A percentile compares a stretch with the other conserved stretches of the same genome.
These are phyloP conservation scores for Fusarium falciforme DNA, from an alignment of 2,329 filamentous ascomycete species.

Conservation along the genomic window DNA sequence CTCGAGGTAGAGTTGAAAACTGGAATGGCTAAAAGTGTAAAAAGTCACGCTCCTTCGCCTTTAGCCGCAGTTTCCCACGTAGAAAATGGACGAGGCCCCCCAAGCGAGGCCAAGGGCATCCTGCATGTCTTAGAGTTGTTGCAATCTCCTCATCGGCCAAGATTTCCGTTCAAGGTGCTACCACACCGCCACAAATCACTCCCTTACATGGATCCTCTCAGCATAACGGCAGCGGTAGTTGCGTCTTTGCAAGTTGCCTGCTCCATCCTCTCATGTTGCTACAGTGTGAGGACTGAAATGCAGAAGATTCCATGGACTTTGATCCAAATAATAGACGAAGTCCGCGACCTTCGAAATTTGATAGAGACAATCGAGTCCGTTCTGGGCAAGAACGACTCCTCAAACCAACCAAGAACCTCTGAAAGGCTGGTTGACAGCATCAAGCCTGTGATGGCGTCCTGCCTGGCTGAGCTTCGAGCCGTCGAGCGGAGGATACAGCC, in stretches of 20 bases:
- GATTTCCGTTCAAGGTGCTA: too few species aligned
- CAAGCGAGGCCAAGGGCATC: too few species aligned
- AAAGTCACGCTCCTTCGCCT: too few species aligned
- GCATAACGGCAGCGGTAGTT: not conserved
- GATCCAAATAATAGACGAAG: not conserved
- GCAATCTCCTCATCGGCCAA: too few species aligned
- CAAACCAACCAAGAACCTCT: not conserved
- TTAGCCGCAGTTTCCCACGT: too few species aligned
- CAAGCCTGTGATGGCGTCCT: not conserved
- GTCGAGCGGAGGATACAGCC: not conserved
- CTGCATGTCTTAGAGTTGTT: too few species aligned
- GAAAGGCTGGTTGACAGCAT: not conserved
- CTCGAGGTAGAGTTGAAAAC: too few species aligned
- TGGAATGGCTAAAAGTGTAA: too few species aligned
- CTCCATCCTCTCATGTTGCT: not conserved
- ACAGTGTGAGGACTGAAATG: not conserved
- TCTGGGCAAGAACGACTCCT: not conserved
- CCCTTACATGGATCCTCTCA: not conserved
- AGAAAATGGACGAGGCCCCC: too few species aligned
- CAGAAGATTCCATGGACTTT: not conserved
- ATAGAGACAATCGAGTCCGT: not conserved
- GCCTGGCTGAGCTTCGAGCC: not conserved
- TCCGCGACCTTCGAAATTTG: not conserved
- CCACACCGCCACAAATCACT: too few species aligned
- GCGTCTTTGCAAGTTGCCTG: not conserved